These are phyloP conservation scores for Nyctanthes arbortristis DNA, from an alignment of 257 asterid genomes.

Conservation along the genomic window DNA sequence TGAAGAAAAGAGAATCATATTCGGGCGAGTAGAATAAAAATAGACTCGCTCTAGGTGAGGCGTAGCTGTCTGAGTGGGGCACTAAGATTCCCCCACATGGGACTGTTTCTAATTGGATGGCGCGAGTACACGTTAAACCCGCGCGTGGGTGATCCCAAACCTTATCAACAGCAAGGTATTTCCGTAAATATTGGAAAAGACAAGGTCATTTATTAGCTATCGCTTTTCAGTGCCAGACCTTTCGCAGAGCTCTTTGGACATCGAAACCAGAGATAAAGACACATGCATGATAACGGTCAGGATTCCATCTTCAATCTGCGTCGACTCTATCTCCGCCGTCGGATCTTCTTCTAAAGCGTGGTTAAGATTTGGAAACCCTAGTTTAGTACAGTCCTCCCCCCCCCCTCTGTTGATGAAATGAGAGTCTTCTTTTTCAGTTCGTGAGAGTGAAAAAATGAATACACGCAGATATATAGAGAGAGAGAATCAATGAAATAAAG, in stretches of 20 bases:
- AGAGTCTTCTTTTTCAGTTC: neutral
- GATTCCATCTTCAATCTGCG: conserved; percentile 20
- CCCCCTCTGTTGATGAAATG: conserved; percentile 7
- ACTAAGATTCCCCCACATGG: neutral
- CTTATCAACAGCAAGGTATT: conserved; percentile 15
- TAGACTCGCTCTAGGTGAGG: conserved; percentile 11
- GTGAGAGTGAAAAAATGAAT: neutral
- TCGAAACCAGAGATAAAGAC: conserved; percentile 45
- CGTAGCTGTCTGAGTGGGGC: neutral
- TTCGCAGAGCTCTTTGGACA: conserved; percentile 17
- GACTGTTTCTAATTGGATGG: neutral
- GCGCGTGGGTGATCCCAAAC: neutral
- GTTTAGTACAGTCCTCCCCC: neutral
- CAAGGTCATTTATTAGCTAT: neutral
- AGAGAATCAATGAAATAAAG: neutral
- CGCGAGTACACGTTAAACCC: neutral
- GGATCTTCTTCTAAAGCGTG: conserved; percentile 3
- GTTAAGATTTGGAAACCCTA: conserved; percentile 9
- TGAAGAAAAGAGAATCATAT: neutral
- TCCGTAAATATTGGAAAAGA: neutral
- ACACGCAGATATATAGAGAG: neutral
- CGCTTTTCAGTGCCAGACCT: neutral
- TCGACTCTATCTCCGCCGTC: conserved; percentile 16
- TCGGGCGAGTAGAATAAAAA: neutral
- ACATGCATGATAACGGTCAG: conserved; percentile 37